A percentile compares a stretch with the other conserved stretches of the same genome.
phyloP scores from a whole-genome alignment of 257 asterid species.

The Striga asiatica region DNA sequence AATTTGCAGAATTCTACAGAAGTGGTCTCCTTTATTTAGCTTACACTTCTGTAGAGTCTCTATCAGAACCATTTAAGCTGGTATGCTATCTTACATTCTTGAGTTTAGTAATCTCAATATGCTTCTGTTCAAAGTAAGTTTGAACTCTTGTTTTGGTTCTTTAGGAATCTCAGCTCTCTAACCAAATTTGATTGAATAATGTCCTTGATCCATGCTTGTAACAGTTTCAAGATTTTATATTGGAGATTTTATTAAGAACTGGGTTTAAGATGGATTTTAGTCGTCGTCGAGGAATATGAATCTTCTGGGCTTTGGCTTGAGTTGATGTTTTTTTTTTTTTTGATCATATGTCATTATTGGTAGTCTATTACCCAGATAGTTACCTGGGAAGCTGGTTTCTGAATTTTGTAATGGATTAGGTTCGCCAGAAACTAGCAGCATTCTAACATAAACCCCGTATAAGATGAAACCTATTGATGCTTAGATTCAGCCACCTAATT shows the following conservation, averaged over 20 bases:
- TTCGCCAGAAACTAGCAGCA: neutral
- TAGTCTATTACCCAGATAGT: neutral
- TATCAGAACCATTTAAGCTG: slow-evolving; percentile 84
- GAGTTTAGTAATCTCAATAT: neutral
- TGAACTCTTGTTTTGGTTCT: neutral
- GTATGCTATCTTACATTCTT: slow-evolving; percentile 29
- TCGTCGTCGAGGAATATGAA: too few relatives aligned
- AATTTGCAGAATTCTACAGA: slow-evolving; percentile 91
- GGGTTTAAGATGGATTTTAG: too few relatives aligned
- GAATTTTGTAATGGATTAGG: neutral
- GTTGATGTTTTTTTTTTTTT: too few relatives aligned
- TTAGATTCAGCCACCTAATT: neutral
- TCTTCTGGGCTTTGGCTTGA: too few relatives aligned
- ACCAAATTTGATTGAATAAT: neutral
- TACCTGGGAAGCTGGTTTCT: neutral
- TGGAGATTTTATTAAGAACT: neutral
- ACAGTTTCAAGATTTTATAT: neutral
- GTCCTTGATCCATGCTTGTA: neutral
- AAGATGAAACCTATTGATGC: neutral
- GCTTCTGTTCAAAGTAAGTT: neutral
- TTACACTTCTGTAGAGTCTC: slow-evolving; percentile 79
- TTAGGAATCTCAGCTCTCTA: neutral
- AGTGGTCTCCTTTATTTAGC: slow-evolving; percentile 91
- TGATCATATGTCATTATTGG: too few relatives aligned
- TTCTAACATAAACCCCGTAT: neutral